Conservation (phyloP, 768 basidiomycete genomes). For the Trametes gibbosa region DNA sequence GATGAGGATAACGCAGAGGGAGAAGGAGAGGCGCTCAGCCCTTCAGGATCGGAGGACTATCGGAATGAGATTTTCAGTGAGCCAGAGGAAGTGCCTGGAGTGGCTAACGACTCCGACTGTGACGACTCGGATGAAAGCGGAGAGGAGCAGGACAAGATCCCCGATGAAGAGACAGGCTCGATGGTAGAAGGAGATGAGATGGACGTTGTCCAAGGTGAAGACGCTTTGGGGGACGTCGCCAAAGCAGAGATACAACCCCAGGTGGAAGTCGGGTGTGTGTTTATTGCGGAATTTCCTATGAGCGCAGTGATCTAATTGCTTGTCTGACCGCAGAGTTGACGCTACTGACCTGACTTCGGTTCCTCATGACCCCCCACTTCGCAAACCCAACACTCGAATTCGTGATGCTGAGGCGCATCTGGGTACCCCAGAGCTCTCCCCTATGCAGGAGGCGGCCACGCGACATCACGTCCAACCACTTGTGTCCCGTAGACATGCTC, state of each 20-base stretch:
- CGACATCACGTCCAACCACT: constrained; percentile 1
- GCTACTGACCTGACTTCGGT: background rate
- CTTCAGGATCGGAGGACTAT: constrained; percentile 13
- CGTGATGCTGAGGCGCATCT: background rate
- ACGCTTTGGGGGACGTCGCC: too few relatives aligned
- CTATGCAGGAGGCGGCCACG: constrained; percentile 1
- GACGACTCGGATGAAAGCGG: too few relatives aligned
- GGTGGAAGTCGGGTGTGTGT: too few relatives aligned
- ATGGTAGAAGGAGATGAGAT: background rate
- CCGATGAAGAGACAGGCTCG: background rate
- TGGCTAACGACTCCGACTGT: too few relatives aligned
- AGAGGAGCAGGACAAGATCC: background rate
- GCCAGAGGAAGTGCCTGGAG: background rate
- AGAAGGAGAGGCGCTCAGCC: background rate
- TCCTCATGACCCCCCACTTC: background rate
- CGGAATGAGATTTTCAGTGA: constrained; percentile 11
- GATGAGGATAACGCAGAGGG: background rate
- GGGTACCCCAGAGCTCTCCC: constrained; percentile 8
- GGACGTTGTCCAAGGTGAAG: background rate
- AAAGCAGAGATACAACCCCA: background rate
- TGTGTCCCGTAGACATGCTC: constrained; percentile 3
- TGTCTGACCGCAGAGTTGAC: background rate
- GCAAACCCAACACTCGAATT: background rate
- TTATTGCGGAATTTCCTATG: background rate
- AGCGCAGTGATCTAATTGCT: background rate